phyloP scores from a whole-genome alignment of 129 eudicot genomes.

The Calendula officinalis region DNA sequence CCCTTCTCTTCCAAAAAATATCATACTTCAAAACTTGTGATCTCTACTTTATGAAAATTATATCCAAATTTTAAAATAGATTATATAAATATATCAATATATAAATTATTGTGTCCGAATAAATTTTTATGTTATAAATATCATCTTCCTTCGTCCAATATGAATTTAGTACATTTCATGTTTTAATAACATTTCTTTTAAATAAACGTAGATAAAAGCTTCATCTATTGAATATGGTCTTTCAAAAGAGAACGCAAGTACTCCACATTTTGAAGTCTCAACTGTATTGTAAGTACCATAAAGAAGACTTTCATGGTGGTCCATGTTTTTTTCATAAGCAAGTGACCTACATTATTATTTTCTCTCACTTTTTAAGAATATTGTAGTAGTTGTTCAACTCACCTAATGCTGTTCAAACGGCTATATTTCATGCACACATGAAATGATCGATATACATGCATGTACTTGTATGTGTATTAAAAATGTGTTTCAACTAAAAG shows the following conservation, averaged over 20 bases:
- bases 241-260: neutral
- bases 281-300: conserved; percentile 17
- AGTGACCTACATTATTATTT: conserved; percentile 7
- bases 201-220: neutral
- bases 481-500: conserved; percentile 5
- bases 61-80: too few species aligned
- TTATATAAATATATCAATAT: too few species aligned
- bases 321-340: conserved; percentile 14
- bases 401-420: conserved; percentile 37
- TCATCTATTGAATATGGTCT: neutral
- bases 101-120: too few species aligned
- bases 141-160: too few species aligned
- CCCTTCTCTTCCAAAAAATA: neutral
- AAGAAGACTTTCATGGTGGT: conserved; percentile 36
- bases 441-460: conserved; percentile 5
- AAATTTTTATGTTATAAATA: too few species aligned
- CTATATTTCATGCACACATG: conserved; percentile 47
- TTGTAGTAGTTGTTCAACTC: conserved; percentile 13
- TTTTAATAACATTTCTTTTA: too few species aligned
- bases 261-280: neutral
- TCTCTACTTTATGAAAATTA: too few species aligned
- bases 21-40: too few species aligned
- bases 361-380: conserved; percentile 16
- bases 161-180: too few species aligned
- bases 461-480: neutral